Evolutionary conservation across 1,284 basidiomycete genomes (phyloP), one percentile per base, ranked within the genome.

Genomic region (Caloboletus firmus): DNA sequence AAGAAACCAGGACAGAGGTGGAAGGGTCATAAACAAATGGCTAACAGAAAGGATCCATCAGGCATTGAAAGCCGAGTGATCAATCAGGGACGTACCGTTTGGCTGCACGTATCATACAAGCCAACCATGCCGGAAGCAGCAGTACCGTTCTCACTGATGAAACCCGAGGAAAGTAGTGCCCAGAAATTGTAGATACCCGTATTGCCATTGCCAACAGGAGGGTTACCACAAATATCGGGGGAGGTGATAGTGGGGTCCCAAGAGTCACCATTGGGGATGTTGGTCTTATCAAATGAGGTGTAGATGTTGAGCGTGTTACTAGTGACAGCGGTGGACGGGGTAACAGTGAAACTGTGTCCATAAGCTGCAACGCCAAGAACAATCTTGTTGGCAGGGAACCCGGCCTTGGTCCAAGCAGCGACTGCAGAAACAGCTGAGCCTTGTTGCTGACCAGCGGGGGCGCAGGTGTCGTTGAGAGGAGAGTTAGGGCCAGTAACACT

Each of bases 321-420:
- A 40, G 61, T 59, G 56, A 77, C 69, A 4, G 85, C 85, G 18
- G 64, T 65, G 1, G 69, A 58, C 50, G 56, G 17, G 59, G 70
- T 15, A 57, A 72, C 69, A 0, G 43, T 70, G 76, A 76, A 87
- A 20, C 80, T 79, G 69, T 86, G 84, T 2, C 84, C 89, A 71
- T 93, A 94, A 13, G 85, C 77, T 13, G 93, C 83, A 2, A 95
- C 83, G 52, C 91, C 93, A 35, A 95, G 83, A 15, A 89, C 82
- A 60, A 96, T 84, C 73, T 93, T 79, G 64, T 81, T 73, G 10
- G 77, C 72, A n/a, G 93, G 89, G 72, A 97, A 84, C 28, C 90
- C 90, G 31, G 93, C 92, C 0, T 65, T 62, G 1, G 77, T 82
- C 94, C 94, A 96, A 10, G 82, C 80, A 8, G 75, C 70, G 42